Base-by-base conservation (phyloP, 208 protist species). In the Chromosphaera perkinsii region DNA sequence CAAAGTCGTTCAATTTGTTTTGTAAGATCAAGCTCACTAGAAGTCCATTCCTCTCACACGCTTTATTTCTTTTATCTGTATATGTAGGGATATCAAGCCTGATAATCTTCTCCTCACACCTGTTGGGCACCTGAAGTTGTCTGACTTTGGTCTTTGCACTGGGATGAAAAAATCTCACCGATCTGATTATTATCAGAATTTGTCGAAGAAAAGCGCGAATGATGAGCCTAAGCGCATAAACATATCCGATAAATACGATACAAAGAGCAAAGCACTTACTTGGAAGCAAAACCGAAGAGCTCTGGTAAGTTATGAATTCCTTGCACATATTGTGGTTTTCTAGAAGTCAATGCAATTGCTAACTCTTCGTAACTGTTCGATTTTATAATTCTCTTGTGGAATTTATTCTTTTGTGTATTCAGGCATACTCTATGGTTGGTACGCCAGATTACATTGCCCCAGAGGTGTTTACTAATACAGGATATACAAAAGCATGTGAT, bases 21-120 rank as follows among this genome's bases (percentile, higher is more conserved):
- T 31, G 56, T 62, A 9, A 12, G 14, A 56, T 56, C 29, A 14
- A 45, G 20, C 51, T 56, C 14, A 56, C 22, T 51, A 51, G 3
- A 22, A 36, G 3, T 20, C 14, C 2, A 17, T 51, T n/a, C 2
- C 7, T 33, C 3, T 32, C 29, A 20, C 24, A 10, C 5, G n/a
- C 42, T 66, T 17, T 22, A 4, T 66, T 22, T 27, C 5, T 12
- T 17, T 5, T 22, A 22, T n/a, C 24, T 9, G 24, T n/a, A 29
- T 49, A 33, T 65, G 0, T 63, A 86, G 92, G 48, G 94, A 98
- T 77, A 92, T 98, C 76, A 98, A 98, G 62, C 95, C 95, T 0
- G 94, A 97, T 73, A 98, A 98, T 76, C 85, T 98, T 33, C 87
- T 98, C n/a, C 82, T 98, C 17, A 91, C 92, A 45, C 67, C 65